A percentile compares a stretch with the other conserved stretches of the same genome.
phyloP scores from a whole-genome alignment of 257 asterid genomes.

The Capsicum pubescens region DNA sequence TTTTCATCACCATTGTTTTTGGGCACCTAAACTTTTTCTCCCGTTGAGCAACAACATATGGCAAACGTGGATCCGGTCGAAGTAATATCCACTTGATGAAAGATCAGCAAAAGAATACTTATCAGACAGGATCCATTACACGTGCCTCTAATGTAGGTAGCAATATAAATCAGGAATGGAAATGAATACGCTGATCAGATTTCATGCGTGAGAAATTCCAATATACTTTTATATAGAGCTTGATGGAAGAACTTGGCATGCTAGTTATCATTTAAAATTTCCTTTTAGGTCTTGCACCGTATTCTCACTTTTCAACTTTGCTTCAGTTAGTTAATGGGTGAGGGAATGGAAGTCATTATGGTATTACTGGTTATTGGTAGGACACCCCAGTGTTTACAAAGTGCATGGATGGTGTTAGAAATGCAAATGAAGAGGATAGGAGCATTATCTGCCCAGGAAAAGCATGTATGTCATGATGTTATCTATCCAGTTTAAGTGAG shows the following conservation, averaged over 20 bases:
- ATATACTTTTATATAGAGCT: not conserved
- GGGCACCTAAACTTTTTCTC: not conserved
- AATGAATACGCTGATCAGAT: not conserved
- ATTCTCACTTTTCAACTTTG: not conserved
- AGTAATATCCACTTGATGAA: slow-evolving; percentile 1
- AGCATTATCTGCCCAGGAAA: not conserved
- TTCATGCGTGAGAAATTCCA: slow-evolving; percentile 9
- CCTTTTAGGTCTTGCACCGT: not conserved
- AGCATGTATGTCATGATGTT: not conserved
- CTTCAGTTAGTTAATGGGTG: not conserved
- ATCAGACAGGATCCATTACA: not conserved
- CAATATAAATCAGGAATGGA: not conserved
- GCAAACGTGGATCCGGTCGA: not conserved
- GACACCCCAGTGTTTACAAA: not conserved
- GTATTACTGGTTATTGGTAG: not conserved
- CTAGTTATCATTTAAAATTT: slow-evolving; percentile 15
- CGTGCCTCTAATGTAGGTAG: not conserved
- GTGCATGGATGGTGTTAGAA: not conserved
- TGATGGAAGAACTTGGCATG: not conserved
- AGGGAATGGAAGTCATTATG: not conserved
- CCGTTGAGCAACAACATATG: not conserved
- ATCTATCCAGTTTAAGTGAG: not conserved
- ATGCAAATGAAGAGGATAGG: slow-evolving; percentile 7
- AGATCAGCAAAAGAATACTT: not conserved
- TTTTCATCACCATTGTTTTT: not conserved